phyloP scores from a whole-genome alignment of 306 rosid genomes.

The Acacia crassicarpa region DNA sequence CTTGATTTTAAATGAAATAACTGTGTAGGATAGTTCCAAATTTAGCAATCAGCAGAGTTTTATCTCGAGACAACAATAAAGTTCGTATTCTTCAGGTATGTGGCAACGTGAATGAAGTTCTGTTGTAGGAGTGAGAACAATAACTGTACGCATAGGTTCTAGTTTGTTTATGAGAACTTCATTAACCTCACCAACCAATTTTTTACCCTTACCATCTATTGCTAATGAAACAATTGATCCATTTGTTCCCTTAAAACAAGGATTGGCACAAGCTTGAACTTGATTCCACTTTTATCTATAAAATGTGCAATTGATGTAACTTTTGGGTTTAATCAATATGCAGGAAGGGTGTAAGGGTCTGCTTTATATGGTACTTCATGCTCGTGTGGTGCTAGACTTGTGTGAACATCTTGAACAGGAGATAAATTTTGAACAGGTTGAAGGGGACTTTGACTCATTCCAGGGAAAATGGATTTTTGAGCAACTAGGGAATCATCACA shows the following conservation, averaged over 20 bases:
- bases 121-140: slow-evolving; percentile 9
- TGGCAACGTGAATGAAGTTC: slow-evolving; percentile 9
- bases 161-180: slow-evolving; percentile 4
- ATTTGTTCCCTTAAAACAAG: not conserved
- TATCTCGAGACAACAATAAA: slow-evolving; percentile 90
- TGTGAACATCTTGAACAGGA: slow-evolving; percentile 80
- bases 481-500: slow-evolving; percentile 96
- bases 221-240: not conserved
- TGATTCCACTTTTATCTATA: not conserved
- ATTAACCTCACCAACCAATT: slow-evolving; percentile 4
- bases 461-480: slow-evolving; percentile 89
- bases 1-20: slow-evolving; percentile 11
- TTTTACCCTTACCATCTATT: not conserved
- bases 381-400: slow-evolving; percentile 94
- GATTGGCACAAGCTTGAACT: slow-evolving; percentile 12
- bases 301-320: slow-evolving; percentile 5
- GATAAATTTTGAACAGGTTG: slow-evolving; percentile 89
- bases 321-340: slow-evolving; percentile 22
- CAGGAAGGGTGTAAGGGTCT: slow-evolving; percentile 99
- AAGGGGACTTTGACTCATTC: slow-evolving; percentile 93
- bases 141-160: not conserved
- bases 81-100: slow-evolving; percentile 96
- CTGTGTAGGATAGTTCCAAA: slow-evolving; percentile 88
- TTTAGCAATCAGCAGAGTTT: slow-evolving; percentile 86
- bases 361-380: slow-evolving; percentile 97